Percentiles rank a stretch among this genome's conserved stretches.
Conservation (phyloP, 2,329 filamentous ascomycete genomes). For the Whalleya microplaca region DNA sequence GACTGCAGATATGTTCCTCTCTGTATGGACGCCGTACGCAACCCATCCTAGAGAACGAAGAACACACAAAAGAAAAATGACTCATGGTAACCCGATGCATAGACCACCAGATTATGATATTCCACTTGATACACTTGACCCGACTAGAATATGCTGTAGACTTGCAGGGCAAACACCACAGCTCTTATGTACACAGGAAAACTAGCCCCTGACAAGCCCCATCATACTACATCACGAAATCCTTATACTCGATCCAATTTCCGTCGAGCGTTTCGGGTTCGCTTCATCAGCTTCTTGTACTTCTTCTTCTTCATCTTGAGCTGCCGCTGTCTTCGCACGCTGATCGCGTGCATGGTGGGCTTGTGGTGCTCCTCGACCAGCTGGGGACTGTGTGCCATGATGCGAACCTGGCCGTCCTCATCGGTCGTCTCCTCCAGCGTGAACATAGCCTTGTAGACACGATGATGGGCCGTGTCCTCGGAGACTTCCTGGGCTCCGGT, state of each 20-base stretch:
- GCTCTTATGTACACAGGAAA: slow-evolving; percentile 26
- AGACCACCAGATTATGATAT: slow-evolving; percentile 33
- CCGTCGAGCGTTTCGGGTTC: slow-evolving; percentile 83
- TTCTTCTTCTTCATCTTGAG: slow-evolving; percentile 99
- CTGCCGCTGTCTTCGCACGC: slow-evolving; percentile 88
- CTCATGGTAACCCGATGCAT: slow-evolving; percentile 19
- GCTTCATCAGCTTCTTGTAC: slow-evolving; percentile 98
- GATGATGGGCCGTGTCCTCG: slow-evolving; percentile 47
- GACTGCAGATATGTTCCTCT: slow-evolving; percentile 12
- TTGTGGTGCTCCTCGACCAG: slow-evolving; percentile 56
- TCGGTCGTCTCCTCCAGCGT: slow-evolving; percentile 70
- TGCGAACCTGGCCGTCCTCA: slow-evolving; percentile 61
- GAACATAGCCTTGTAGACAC: slow-evolving; percentile 66
- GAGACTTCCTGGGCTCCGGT: slow-evolving; percentile 40
- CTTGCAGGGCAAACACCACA: slow-evolving; percentile 2
- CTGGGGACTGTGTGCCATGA: slow-evolving; percentile 63
- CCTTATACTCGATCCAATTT: slow-evolving; percentile 72
- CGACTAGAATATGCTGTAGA: too few species aligned
- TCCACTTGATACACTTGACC: slow-evolving; percentile 14
- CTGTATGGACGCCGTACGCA: slow-evolving; percentile 14
- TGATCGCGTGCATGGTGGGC: slow-evolving; percentile 75
- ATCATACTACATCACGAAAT: background rate
- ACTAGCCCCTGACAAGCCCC: background rate
- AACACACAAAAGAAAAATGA: slow-evolving; percentile 13
- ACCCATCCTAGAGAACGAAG: slow-evolving; percentile 12